A percentile compares a stretch with the other conserved stretches of the same genome.
These are phyloP conservation scores for Spergularia azorica DNA, from an alignment of 179 eudicot species.

Conservation along the genomic window DNA sequence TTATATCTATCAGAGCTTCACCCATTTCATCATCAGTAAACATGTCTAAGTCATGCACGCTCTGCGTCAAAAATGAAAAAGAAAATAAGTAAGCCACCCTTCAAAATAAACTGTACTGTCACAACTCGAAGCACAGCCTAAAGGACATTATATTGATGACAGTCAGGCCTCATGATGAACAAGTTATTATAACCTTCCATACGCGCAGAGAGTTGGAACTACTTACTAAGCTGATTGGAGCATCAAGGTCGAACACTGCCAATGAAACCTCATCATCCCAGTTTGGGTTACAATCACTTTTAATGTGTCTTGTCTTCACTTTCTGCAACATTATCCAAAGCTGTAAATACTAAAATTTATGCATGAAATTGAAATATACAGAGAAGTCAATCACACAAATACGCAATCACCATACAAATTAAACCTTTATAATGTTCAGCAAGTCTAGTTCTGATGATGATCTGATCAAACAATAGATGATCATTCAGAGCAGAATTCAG, in stretches of 20 bases:
- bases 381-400: background rate
- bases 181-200: background rate
- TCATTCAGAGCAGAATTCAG: too few species aligned
- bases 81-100: background rate
- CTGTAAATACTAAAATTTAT: background rate
- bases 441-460: too few species aligned
- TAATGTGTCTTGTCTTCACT: slow-evolving; percentile 53
- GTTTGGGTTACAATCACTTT: slow-evolving; percentile 58
- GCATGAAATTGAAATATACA: background rate
- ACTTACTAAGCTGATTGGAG: slow-evolving; percentile 61
- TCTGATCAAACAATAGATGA: too few species aligned
- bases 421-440: background rate
- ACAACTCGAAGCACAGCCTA: background rate
- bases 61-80: slow-evolving; percentile 27
- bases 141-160: background rate
- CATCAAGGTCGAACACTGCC: slow-evolving; percentile 41
- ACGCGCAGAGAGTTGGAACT: background rate
- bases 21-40: slow-evolving; percentile 77
- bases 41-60: slow-evolving; percentile 65
- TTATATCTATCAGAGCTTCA: slow-evolving; percentile 62
- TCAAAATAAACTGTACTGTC: background rate
- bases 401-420: background rate
- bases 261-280: slow-evolving; percentile 81
- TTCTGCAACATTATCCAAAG: slow-evolving; percentile 42
- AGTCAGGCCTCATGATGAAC: background rate